Evolutionary conservation across 306 rosid genomes (phyloP), one percentile per base, ranked within the genome.

Genomic region (Medicago lupulina): DNA sequence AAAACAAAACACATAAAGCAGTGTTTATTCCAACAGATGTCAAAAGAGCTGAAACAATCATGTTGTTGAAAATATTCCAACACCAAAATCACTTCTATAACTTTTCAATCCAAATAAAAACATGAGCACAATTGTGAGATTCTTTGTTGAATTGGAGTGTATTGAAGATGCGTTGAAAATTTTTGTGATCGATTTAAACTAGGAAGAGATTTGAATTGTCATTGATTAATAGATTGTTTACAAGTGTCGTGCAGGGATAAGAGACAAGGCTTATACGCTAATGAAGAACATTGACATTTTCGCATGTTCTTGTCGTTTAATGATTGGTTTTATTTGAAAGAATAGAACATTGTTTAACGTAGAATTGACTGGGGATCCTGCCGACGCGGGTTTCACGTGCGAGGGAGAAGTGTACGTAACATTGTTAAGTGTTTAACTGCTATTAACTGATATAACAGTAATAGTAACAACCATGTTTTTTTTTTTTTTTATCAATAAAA

Each of bases 21-120:
- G 87, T 86, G 87, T 95, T 95, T 36, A 92, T 95, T 11, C 84
- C 96, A 81, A 95, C 84, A 15, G 97, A 95, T 69, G 98, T 95
- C 4, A 92, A 58, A 49, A 95, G 91, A 25, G 98, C 96, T 36
- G 96, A 95, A 21, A 95, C 92, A 40, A 92, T 79, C 98, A 92
- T 95, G 50, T 73, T 76, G 12, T 39, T 6, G 8, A 64, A 6
- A 12, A 36, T 3, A 8, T 60, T 9, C 8, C 67, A 28, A 60
- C 67, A 16, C 19, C 43, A 31, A 62, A 62, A 31, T 14, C 16
- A 8, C 7, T 6, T 6, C 4, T 64, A 13, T 43, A 43, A 3
- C 49, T 15, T 44, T 44, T 3, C 17, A 67, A 67, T 7, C 19
- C 19, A 14, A 47, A 2, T 23, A 23, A 7, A 23, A 11, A 43